These are phyloP conservation scores for Backusella liffmaniae DNA, from an alignment of 192 early-diverging fungal genomes.

Conservation along the genomic window DNA sequence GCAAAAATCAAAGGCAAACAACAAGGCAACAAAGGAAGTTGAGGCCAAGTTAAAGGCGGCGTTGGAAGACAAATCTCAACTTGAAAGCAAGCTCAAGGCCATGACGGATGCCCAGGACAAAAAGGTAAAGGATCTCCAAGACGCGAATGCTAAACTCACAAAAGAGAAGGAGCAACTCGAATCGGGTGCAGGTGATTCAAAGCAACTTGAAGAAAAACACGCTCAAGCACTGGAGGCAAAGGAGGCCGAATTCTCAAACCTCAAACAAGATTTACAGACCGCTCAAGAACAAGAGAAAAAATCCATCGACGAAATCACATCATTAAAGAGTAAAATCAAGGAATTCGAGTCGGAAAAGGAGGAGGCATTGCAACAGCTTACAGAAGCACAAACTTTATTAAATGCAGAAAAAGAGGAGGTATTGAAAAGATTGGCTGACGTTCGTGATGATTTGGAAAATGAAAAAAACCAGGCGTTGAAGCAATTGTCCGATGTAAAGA, in stretches of 20 bases:
- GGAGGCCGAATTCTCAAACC: background rate
- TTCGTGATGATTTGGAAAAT: background rate
- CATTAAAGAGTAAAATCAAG: background rate
- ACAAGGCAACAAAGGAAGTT: background rate
- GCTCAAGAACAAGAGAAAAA: background rate
- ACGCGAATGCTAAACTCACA: background rate
- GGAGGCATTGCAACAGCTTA: background rate
- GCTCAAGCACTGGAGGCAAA: background rate
- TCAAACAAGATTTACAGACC: background rate
- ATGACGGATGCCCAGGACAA: background rate
- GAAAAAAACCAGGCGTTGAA: slow-evolving; percentile 5
- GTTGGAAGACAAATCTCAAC: background rate
- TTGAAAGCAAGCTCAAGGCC: background rate
- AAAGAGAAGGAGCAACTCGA: background rate
- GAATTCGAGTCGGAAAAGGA: background rate
- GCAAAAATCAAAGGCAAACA: background rate
- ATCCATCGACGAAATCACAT: background rate
- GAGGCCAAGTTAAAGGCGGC: background rate
- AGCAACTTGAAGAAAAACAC: background rate
- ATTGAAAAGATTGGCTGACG: background rate
- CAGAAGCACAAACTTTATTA: background rate
- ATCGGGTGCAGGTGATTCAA: background rate
- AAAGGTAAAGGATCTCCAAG: background rate
- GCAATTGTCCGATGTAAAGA: background rate
- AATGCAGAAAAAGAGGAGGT: background rate